Conservation (phyloP, 306 rosid species). For the Quillaja saponaria region DNA sequence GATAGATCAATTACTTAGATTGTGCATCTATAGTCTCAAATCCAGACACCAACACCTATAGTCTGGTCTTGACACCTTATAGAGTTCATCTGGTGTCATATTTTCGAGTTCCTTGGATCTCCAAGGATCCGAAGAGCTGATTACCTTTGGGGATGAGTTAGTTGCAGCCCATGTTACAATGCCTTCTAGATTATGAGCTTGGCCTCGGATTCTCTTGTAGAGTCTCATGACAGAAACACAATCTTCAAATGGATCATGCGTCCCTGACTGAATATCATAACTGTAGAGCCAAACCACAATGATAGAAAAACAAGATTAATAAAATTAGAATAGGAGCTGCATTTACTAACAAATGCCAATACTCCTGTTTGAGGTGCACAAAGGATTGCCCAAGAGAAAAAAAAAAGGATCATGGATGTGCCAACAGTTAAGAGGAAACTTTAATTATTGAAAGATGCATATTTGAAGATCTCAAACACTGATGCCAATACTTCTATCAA, state of each 20-base stretch:
- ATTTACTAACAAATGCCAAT: constrained; percentile 10
- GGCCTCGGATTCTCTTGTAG: constrained; percentile 64
- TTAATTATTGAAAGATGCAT: too few relatives aligned
- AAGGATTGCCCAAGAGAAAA: too few relatives aligned
- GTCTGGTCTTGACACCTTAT: constrained; percentile 55
- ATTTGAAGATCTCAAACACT: too few relatives aligned
- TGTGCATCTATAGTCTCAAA: constrained; percentile 29
- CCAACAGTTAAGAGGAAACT: too few relatives aligned
- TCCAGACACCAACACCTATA: constrained; percentile 88
- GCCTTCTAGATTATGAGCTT: constrained; percentile 44
- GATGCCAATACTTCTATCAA: too few relatives aligned
- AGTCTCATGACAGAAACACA: constrained; percentile 75
- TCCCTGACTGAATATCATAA: constrained; percentile 63
- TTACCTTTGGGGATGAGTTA: neutral
- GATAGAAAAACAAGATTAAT: constrained; percentile 9
- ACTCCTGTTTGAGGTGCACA: neutral
- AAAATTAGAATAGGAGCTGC: constrained; percentile 4
- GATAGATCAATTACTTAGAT: too few relatives aligned
- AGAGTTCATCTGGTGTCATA: constrained; percentile 63
- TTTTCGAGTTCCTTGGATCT: constrained; percentile 49
- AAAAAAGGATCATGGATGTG: too few relatives aligned
- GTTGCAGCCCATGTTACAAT: constrained; percentile 21
- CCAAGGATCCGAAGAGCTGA: constrained; percentile 33
- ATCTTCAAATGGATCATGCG: constrained; percentile 74
- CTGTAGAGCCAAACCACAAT: constrained; percentile 49